phyloP scores from a whole-genome alignment of 129 eudicot species.

The Tagetes patula region DNA sequence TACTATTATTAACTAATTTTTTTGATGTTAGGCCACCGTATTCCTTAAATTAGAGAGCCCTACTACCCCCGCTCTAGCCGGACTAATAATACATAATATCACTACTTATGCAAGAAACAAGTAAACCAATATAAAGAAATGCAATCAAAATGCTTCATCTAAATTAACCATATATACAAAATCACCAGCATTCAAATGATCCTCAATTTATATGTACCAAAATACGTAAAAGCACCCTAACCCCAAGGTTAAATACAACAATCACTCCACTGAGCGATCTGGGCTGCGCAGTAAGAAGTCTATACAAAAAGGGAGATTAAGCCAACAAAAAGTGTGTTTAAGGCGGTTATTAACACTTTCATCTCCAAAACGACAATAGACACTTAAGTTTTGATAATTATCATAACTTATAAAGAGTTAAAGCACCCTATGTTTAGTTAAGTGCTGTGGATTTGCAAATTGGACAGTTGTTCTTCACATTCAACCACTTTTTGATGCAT shows the following conservation, averaged over 20 bases:
- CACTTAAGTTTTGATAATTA: constrained; percentile 30
- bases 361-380: constrained; percentile 30
- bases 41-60: no score
- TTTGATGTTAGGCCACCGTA: no score
- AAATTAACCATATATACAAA: constrained; percentile 34
- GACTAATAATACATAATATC: background rate
- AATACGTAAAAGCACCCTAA: constrained; percentile 26
- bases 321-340: constrained; percentile 39
- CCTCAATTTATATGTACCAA: constrained; percentile 38
- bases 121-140: background rate
- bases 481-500: constrained; percentile 79
- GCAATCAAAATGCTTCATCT: constrained; percentile 18
- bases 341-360: constrained; percentile 34
- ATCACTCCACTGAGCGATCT: constrained; percentile 29
- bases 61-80: no score
- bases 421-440: constrained; percentile 26
- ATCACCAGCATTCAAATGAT: constrained; percentile 34
- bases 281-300: constrained; percentile 36
- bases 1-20: no score
- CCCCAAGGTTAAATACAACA: constrained; percentile 30
- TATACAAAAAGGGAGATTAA: constrained; percentile 37
- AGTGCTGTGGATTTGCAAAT: constrained; percentile 77
- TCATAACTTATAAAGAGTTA: constrained; percentile 25
- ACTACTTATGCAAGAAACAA: constrained; percentile 1
- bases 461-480: constrained; percentile 73